A percentile compares a stretch with the other conserved stretches of the same genome.
These are phyloP conservation scores for Heterobasidion parviporum DNA, from an alignment of 1,284 basidiomycete species.

Conservation along the genomic window DNA sequence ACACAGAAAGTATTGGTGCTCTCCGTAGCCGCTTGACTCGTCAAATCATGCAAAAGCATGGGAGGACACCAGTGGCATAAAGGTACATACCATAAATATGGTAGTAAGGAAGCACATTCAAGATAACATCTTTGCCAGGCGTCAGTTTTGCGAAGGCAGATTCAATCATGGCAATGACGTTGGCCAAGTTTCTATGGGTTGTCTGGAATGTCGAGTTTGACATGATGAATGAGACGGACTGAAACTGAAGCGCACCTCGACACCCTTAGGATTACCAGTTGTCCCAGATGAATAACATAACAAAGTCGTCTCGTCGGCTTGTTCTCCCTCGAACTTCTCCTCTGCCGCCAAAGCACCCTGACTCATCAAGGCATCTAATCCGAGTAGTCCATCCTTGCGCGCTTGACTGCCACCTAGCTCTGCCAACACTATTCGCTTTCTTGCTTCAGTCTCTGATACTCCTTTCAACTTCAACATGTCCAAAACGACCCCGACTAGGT, in stretches of 20 bases:
- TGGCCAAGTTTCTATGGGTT: slow-evolving; percentile 35
- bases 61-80: not conserved
- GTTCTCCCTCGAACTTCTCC: slow-evolving; percentile 22
- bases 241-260: slow-evolving; percentile 20
- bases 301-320: slow-evolving; percentile 26
- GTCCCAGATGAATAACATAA: slow-evolving; percentile 47
- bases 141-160: slow-evolving; percentile 16
- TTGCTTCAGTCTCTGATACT: slow-evolving; percentile 18
- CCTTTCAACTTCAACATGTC: slow-evolving; percentile 23
- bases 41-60: no score
- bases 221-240: not conserved
- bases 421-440: slow-evolving; percentile 20
- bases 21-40: no score
- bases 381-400: not conserved
- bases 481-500: slow-evolving; percentile 24
- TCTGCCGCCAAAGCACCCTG: slow-evolving; percentile 16
- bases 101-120: slow-evolving; percentile 42
- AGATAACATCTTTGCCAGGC: slow-evolving; percentile 24
- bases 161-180: slow-evolving; percentile 19
- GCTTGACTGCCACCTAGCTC: slow-evolving; percentile 2
- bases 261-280: slow-evolving; percentile 32
- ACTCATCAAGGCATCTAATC: not conserved
- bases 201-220: slow-evolving; percentile 18
- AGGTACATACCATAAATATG: slow-evolving; percentile 40
- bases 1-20: not conserved